Evolutionary conservation across 1,284 basidiomycete species (phyloP), one percentile per base, ranked within the genome.

Genomic region (Exobasidium rhododendri): DNA sequence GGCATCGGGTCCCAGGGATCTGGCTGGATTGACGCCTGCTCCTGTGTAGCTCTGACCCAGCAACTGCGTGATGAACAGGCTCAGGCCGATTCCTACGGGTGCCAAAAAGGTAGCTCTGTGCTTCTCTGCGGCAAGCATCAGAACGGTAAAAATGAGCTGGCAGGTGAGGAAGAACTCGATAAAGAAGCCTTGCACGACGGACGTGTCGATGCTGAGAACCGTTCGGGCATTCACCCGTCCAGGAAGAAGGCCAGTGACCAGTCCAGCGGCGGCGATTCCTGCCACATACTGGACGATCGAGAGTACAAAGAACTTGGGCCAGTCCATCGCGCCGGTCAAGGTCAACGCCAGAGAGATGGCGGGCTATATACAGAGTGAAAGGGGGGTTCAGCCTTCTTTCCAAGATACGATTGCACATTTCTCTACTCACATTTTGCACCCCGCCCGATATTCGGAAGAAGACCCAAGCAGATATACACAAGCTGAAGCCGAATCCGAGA

Each of bases 91-190:
- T 3, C 88, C 87, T 64, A 90, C 80, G 2, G 89, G 89, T 22
- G 89, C 88, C 64, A 90, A 85, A 1, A 88, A 87, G 0, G 88
- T 90, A 0, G 84, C 82, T 26, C 83, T 81, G 71, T 88, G 87
- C 80, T 89, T 72, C 35, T 73, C 63, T 5, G 64, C 65, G 24
- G 67, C 66, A 58, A 71, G 47, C 68, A 73, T 73, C 0, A 68
- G 60, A 22, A 71, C 64, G 26, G 70, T 63, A 40, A 75, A 70
- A 46, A 70, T 67, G 47, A 63, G 58, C n/a, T 62, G 55, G 4
- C 54, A 45, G 24, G 51, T 62, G 30, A 54, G 49, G 17, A 67
- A 47, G 60, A 65, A 60, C 56, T 65, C 65, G 46, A 73, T 65
- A 32, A 67, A 56, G 62, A 74, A 67, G 0, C 73, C 73, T 47